Evolutionary conservation across 495 filamentous ascomycete species (phyloP), one percentile per base, ranked within the genome.

Genomic region (Penicillium bialowiezense): DNA sequence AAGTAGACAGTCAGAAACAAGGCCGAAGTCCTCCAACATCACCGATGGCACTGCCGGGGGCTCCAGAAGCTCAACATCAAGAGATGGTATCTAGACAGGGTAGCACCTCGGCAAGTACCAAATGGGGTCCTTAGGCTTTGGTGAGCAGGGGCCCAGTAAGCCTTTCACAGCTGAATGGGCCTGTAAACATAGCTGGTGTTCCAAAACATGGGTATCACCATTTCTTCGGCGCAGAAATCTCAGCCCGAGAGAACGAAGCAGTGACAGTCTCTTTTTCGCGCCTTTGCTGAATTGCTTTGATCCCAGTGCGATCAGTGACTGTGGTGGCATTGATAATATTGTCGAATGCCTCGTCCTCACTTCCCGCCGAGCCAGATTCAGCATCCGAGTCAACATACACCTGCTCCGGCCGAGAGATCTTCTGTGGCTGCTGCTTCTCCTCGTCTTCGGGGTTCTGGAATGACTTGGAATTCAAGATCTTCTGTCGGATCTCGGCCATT

Each of bases 301-400:
- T 86, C 0, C 91, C 91, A 10, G 84, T 85, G 44, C 85, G 79
- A 60, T 97, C 91, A 3, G 89, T 96, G 15, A 91, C 77, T 0
- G 88, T 89, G 3, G 87, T 89, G 2, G 93, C 91, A 51, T 89
- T 79, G 65, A 96, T 95, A 63, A 97, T 95, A 51, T 86, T 87
- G 56, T 96, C 91, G 57, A 97, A 96, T 7, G 75, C 79, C 14
- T 80, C 79, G 23, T 85, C 83, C n/a, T 82, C 79, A 34, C 77
- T 85, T 33, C 84, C 82, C 28, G 84, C 85, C 3, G 83, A 87
- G 36, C 86, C 85, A 1, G 89, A 84, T 56, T 89, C 86, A 24
- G 79, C 79, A 52, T 91, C 87, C 1, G 84, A 84, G 44, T 92
- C 86, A 21, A 81, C 77, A n/a, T 64, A 62, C 8, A 62, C 24